These are phyloP conservation scores for Metarhizium robertsii DNA, from an alignment of 2,329 filamentous ascomycete species.

Conservation along the genomic window DNA sequence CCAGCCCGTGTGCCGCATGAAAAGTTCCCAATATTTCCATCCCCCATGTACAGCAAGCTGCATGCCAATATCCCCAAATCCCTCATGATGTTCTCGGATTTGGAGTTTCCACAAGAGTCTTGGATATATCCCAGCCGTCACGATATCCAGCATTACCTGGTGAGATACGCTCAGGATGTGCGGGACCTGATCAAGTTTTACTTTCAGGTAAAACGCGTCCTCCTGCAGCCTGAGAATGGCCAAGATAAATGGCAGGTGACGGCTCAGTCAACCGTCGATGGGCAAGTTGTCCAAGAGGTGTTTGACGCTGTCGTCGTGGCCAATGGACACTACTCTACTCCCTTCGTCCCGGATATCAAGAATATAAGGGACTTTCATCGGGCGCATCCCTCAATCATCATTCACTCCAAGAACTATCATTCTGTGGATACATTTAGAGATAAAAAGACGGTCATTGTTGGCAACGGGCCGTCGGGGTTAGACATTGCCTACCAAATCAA, in stretches of 20 bases:
- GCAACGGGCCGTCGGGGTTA: conserved; percentile 73
- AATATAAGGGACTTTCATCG: conserved; percentile 51
- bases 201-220: conserved; percentile 57
- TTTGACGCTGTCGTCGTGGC: conserved; percentile 73
- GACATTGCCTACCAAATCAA: conserved; percentile 76
- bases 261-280: conserved; percentile 39
- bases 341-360: conserved; percentile 54
- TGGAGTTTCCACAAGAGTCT: conserved; percentile 51
- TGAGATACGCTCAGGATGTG: conserved; percentile 61
- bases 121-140: conserved; percentile 68
- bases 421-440: conserved; percentile 49
- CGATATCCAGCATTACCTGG: conserved; percentile 64
- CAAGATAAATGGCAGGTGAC: conserved; percentile 53
- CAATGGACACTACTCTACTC: conserved; percentile 65
- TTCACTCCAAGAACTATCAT: conserved; percentile 76
- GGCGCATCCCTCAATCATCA: conserved; percentile 50
- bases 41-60: conserved; percentile 71
- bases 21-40: conserved; percentile 56
- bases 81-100: conserved; percentile 73
- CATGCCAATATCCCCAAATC: conserved; percentile 80
- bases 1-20: conserved; percentile 40
- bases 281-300: conserved; percentile 26
- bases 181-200: conserved; percentile 59
- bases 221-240: conserved; percentile 17
- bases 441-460: conserved; percentile 75